phyloP scores from a whole-genome alignment of 768 basidiomycete genomes.

The Asterophora lycoperdoides region DNA sequence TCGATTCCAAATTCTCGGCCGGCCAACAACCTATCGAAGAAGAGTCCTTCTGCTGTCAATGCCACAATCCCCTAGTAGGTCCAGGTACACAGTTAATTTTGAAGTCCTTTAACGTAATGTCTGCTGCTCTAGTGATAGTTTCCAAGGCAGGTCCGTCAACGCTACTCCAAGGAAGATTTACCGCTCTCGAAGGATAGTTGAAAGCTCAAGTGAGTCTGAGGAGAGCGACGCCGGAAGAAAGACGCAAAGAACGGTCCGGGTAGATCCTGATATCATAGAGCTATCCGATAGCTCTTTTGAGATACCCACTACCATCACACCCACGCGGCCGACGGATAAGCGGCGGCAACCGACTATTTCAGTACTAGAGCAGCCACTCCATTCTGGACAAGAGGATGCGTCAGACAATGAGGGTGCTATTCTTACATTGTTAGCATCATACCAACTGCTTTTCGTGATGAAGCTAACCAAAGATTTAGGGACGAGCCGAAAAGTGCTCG shows the following conservation, averaged over 20 bases:
- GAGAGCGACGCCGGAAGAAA: slow-evolving; percentile 21
- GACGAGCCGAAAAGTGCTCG: slow-evolving; percentile 48
- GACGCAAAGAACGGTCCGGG: slow-evolving; percentile 19
- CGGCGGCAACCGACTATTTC: not conserved
- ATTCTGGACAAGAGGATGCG: slow-evolving; percentile 27
- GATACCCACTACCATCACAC: slow-evolving; percentile 1
- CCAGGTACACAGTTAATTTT: not conserved
- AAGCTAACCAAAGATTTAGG: slow-evolving; percentile 15
- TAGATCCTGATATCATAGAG: slow-evolving; percentile 22
- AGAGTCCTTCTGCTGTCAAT: not conserved
- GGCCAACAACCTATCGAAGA: not conserved
- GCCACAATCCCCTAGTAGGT: not conserved
- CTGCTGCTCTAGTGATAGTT: not conserved
- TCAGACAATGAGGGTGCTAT: slow-evolving; percentile 34
- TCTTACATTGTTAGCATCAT: slow-evolving; percentile 31
- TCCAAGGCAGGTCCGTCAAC: not conserved
- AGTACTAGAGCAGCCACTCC: slow-evolving; percentile 13
- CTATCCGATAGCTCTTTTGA: slow-evolving; percentile 25
- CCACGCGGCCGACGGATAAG: slow-evolving; percentile 9
- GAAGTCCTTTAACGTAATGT: not conserved
- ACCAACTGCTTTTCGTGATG: not conserved
- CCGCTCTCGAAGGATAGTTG: slow-evolving; percentile 27
- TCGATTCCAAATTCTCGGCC: slow-evolving; percentile 12
- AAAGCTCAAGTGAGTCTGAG: slow-evolving; percentile 31
- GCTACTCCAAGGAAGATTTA: slow-evolving; percentile 9